Percentiles rank a stretch among this genome's conserved stretches.
These are phyloP conservation scores for Trichophyton verrucosum DNA, from an alignment of 2,329 filamentous ascomycete species.

Conservation along the genomic window DNA sequence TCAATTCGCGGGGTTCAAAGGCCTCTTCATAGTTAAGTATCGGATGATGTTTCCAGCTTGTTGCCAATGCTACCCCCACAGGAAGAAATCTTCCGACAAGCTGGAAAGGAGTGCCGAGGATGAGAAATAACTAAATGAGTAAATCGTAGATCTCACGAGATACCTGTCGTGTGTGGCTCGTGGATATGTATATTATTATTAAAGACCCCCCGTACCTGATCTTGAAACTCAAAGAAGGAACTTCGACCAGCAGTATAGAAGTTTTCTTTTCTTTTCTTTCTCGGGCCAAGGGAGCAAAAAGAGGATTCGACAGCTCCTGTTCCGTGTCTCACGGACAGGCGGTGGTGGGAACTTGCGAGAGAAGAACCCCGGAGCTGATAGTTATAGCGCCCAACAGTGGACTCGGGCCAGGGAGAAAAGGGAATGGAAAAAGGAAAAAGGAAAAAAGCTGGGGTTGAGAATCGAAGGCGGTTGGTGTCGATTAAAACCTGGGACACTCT, in stretches of 20 bases:
- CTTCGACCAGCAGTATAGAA: not conserved
- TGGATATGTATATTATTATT: not conserved
- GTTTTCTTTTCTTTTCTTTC: not conserved
- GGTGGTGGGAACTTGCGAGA: not conserved
- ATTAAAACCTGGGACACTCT: slow-evolving; percentile 1
- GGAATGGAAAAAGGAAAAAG: not conserved
- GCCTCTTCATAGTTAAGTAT: not conserved
- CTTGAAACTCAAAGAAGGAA: slow-evolving; percentile 1
- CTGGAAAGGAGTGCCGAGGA: slow-evolving; percentile 3
- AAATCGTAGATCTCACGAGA: slow-evolving; percentile 4
- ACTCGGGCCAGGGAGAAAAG: not conserved
- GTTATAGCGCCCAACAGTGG: not conserved
- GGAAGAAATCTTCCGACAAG: not conserved
- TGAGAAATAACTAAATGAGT: not conserved
- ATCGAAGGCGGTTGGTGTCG: not conserved
- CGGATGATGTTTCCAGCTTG: not conserved
- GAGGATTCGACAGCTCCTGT: not conserved
- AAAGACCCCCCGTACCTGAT: not conserved
- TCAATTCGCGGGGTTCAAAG: slow-evolving; percentile 4
- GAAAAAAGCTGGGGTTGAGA: not conserved
- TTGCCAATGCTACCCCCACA: not conserved
- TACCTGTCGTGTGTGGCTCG: slow-evolving; percentile 1
- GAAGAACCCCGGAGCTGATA: not conserved
- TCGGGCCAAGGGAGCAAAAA: slow-evolving; percentile 1
- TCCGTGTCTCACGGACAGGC: slow-evolving; percentile 1